Evolutionary conservation across 2,329 filamentous ascomycete species (phyloP).

Genomic region (Alternaria brassicae): DNA sequence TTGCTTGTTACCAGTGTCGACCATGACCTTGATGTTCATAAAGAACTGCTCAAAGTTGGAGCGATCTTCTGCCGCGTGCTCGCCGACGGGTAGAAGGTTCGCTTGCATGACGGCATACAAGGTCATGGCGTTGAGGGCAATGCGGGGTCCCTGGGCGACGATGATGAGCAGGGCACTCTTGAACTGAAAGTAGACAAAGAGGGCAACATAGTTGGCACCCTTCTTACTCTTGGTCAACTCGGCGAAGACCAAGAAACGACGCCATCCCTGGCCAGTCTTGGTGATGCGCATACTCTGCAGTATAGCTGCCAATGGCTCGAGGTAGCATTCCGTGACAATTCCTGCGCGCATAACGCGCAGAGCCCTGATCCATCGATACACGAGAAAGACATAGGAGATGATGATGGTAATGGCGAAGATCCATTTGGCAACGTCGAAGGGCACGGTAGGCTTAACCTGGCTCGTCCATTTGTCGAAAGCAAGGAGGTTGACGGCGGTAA

Average conservation of each 20-base stretch:
- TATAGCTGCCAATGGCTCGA: slow-evolving; percentile 85
- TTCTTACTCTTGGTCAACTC: slow-evolving; percentile 91
- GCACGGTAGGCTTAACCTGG: slow-evolving; percentile 78
- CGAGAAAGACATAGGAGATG: slow-evolving; percentile 82
- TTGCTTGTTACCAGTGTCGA: slow-evolving; percentile 70
- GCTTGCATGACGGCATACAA: slow-evolving; percentile 82
- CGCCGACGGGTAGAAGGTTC: slow-evolving; percentile 70
- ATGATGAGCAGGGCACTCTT: slow-evolving; percentile 84
- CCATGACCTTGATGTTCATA: slow-evolving; percentile 77
- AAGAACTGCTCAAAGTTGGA: slow-evolving; percentile 78
- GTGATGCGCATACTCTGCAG: slow-evolving; percentile 82
- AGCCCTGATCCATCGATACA: slow-evolving; percentile 80
- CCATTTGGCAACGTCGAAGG: slow-evolving; percentile 84
- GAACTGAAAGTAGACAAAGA: slow-evolving; percentile 89
- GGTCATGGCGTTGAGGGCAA: slow-evolving; percentile 88
- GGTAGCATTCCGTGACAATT: slow-evolving; percentile 88
- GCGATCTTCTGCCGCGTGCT: slow-evolving; percentile 64
- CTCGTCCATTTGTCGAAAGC: slow-evolving; percentile 90
- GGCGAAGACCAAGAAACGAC: slow-evolving; percentile 89
- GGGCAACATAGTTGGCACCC: slow-evolving; percentile 85
- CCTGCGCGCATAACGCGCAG: slow-evolving; percentile 81
- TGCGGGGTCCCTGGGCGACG: slow-evolving; percentile 89
- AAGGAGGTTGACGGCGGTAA: slow-evolving; percentile 90
- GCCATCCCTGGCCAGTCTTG: slow-evolving; percentile 75
- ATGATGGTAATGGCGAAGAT: slow-evolving; percentile 95